Evolutionary conservation across 305 asterid genomes (phyloP), one percentile per base, ranked within the genome.

Genomic region (Fraxinus dipetala): DNA sequence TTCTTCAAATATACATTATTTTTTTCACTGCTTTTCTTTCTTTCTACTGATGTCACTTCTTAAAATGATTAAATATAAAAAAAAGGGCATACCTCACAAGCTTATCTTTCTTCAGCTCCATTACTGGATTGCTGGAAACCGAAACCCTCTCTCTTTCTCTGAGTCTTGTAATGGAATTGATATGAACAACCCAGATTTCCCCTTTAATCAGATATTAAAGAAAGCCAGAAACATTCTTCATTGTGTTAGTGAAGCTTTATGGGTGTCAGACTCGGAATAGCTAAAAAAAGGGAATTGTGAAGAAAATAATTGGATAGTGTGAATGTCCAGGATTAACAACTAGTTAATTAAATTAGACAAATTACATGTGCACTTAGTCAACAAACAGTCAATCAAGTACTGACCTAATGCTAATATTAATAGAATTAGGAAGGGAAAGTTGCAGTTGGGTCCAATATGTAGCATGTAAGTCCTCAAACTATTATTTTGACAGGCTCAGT

Each of bases 21-120:
- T 43, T 43, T 11, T 45, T 11, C 54, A 11, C 54, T 11, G 3
- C n/a, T 13, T 45, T 45, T 13, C 54, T 45, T 77, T 38, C 61
- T 32, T 22, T 75, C 63, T 14, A 18, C 56, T 14, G 14, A 18
- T 13, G 26, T 22, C 45, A 51, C 40, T 18, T 26, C 67, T 78
- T 43, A 32, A 63, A 3, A 45, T 45, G 54, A 45, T 45, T 11
- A 11, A 11, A 45, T 45, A 43, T 43, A 85, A 28, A 78, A 76
- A 63, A 78, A 54, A 34, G 59, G 45, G 9, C 88, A 79, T 86
- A 90, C 94, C 94, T 89, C 78, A 91, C 92, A 61, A 86, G 84
- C 90, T 85, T 91, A 77, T 89, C 92, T 82, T 84, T 86, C 89
- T 90, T 91, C 84, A 80, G 65, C 78, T 88, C 90, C 93, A 87